Evolutionary conservation across 1,284 basidiomycete species (phyloP), one percentile per base, ranked within the genome.

Genomic region (Apiotrichum gracile): DNA sequence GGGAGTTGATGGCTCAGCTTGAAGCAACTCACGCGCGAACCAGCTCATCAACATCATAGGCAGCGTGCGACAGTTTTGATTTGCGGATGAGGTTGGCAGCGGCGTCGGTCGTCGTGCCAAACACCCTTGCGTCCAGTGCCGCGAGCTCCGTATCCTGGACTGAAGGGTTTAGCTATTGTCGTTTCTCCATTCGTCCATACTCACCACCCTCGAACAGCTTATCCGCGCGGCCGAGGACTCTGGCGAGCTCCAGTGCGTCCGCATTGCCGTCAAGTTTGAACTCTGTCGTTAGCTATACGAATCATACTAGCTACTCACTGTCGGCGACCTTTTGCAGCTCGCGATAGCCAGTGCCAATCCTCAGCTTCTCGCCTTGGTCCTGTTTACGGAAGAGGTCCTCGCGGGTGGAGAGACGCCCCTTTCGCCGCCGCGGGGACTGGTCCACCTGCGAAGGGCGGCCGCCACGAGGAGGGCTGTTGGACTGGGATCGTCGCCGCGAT

Each of bases 11-110:
- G 10, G 24, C 13, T 38, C 43, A 1, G 19, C 12, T 12, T 10
- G 26, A 10, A 12, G 13, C 16, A 17, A 43, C 41, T 29, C 8
- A 40, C 34, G 24, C 7, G 13, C 43, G 43, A n/a, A 79, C 54
- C 47, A 76, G 76, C 51, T 77, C 76, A 51, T 77, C 76, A 21
- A 73, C 67, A 49, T 79, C 76, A 57, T 78, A 78, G 19, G 70
- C 66, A 40, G 72, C 70, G 3, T 61, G 61, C 29, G 74, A 73
- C 19, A 72, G 65, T 57, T 74, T 74, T 46, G 75, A 61, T 51
- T 68, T 66, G 22, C 72, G 65, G 8, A 74, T 70, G 16, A 69
- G 50, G 9, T 52, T 58, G 42, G 65, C 51, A 1, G 66, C 64
- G 26, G 64, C 64, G 22, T 71, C 69, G 3, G 63, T 51, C 21